Percentiles rank a stretch among this genome's conserved stretches.
Conservation (phyloP, 2,329 filamentous ascomycete genomes). For the Paecilomyces variotii region DNA sequence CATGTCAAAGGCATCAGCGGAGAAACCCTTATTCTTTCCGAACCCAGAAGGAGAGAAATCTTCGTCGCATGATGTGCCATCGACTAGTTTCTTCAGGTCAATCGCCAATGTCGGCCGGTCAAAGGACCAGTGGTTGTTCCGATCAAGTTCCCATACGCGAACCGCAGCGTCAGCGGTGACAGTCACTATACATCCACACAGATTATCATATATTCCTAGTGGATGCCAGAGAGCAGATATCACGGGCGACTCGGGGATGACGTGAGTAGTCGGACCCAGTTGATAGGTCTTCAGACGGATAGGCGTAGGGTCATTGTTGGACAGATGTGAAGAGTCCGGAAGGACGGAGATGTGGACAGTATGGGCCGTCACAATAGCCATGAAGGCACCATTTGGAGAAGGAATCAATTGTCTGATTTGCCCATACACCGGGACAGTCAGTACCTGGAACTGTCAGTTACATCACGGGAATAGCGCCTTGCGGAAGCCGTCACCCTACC, state of each 20-base stretch:
- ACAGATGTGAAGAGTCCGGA: slow-evolving; percentile 70
- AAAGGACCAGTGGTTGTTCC: slow-evolving; percentile 79
- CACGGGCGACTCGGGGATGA: slow-evolving; percentile 74
- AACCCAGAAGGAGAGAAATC: slow-evolving; percentile 72
- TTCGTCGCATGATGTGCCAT: slow-evolving; percentile 72
- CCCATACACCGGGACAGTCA: slow-evolving; percentile 70
- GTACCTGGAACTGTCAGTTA: slow-evolving; percentile 44
- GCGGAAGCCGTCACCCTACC: slow-evolving; percentile 13
- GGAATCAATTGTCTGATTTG: slow-evolving; percentile 79
- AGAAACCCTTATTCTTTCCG: slow-evolving; percentile 72
- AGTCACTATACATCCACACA: slow-evolving; percentile 75
- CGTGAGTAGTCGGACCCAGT: slow-evolving; percentile 85
- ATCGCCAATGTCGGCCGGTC: slow-evolving; percentile 74
- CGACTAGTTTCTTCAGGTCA: slow-evolving; percentile 80
- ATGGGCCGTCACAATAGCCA: slow-evolving; percentile 79
- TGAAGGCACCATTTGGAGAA: slow-evolving; percentile 71
- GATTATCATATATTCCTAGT: slow-evolving; percentile 57
- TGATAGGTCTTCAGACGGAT: slow-evolving; percentile 82
- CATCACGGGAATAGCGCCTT: background rate
- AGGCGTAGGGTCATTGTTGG: slow-evolving; percentile 56
- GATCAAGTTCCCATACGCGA: slow-evolving; percentile 80
- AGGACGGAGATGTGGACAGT: slow-evolving; percentile 84
- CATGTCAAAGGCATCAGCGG: slow-evolving; percentile 85
- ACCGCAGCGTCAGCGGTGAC: slow-evolving; percentile 83
- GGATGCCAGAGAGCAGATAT: slow-evolving; percentile 88